A percentile compares a stretch with the other conserved stretches of the same genome.
phyloP scores from a whole-genome alignment of 2,329 filamentous ascomycete species.

The Xylariales sp. region DNA sequence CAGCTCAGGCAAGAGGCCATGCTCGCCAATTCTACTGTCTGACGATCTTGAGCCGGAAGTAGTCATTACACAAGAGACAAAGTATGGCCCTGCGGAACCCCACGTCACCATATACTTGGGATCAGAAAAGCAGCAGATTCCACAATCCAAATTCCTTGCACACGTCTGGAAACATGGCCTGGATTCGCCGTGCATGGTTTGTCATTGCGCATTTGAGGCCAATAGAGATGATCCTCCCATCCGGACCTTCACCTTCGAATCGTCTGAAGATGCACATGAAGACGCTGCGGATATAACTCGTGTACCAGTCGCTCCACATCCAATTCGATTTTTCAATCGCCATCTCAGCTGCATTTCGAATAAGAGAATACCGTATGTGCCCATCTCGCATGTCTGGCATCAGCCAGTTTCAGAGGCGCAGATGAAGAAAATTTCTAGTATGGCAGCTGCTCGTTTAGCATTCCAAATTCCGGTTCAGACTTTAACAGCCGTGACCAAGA shows the following conservation, averaged over 20 bases:
- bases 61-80: background rate
- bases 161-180: background rate
- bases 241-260: background rate
- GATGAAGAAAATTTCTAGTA: background rate
- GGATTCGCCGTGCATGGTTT: background rate
- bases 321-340: background rate
- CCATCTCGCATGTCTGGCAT: background rate
- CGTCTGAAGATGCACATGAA: background rate
- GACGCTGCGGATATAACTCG: background rate
- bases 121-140: background rate
- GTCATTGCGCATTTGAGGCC: background rate
- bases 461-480: background rate
- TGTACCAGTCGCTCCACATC: background rate
- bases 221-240: background rate
- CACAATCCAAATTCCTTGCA: slow-evolving; percentile 1
- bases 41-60: background rate
- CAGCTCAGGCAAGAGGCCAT: background rate
- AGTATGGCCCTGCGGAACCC: background rate
- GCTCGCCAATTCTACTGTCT: background rate
- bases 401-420: background rate
- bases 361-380: background rate
- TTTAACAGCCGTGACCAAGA: background rate
- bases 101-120: background rate
- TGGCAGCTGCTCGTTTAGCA: background rate
- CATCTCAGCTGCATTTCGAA: background rate